Percentiles rank a stretch among this genome's conserved stretches.
Conservation (phyloP, 2,329 filamentous ascomycete species). For the Clonostachys byssicola region DNA sequence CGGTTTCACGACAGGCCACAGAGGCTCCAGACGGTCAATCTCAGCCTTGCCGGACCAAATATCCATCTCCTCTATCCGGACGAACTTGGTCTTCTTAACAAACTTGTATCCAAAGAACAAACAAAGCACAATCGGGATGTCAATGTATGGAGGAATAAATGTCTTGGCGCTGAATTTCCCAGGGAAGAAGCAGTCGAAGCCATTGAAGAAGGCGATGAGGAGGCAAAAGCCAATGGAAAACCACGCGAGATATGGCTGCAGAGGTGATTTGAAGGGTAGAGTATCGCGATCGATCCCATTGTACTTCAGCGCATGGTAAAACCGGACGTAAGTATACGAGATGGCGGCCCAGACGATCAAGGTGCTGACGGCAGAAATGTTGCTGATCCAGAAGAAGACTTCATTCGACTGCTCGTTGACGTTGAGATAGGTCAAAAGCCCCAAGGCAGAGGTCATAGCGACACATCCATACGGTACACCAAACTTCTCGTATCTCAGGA, state of each 20-base stretch:
- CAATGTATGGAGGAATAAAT: constrained; percentile 67
- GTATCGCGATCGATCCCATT: constrained; percentile 62
- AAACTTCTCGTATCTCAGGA: constrained; percentile 20
- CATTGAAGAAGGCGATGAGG: constrained; percentile 66
- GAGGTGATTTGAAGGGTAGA: constrained; percentile 60
- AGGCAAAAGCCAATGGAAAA: constrained; percentile 57
- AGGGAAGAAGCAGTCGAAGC: constrained; percentile 69
- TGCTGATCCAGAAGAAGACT: constrained; percentile 60
- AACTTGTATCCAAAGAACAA: constrained; percentile 64
- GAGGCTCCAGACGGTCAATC: constrained; percentile 27
- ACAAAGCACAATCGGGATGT: constrained; percentile 62
- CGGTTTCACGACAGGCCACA: constrained; percentile 26
- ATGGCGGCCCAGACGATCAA: constrained; percentile 67
- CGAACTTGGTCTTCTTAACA: constrained; percentile 51
- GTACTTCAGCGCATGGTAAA: constrained; percentile 59
- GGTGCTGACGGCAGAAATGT: constrained; percentile 63
- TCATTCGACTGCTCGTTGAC: constrained; percentile 52
- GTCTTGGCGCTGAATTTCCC: constrained; percentile 32
- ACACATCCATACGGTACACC: constrained; percentile 23
- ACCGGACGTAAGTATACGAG: constrained; percentile 64
- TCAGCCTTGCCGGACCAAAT: constrained; percentile 33
- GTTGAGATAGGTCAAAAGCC: constrained; percentile 59
- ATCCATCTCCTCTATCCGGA: constrained; percentile 28
- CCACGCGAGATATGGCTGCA: constrained; percentile 67
- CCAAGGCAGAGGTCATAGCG: constrained; percentile 42